Evolutionary conservation across 2,329 filamentous ascomycete species (phyloP).

Genomic region (Penicillium janthinellum): DNA sequence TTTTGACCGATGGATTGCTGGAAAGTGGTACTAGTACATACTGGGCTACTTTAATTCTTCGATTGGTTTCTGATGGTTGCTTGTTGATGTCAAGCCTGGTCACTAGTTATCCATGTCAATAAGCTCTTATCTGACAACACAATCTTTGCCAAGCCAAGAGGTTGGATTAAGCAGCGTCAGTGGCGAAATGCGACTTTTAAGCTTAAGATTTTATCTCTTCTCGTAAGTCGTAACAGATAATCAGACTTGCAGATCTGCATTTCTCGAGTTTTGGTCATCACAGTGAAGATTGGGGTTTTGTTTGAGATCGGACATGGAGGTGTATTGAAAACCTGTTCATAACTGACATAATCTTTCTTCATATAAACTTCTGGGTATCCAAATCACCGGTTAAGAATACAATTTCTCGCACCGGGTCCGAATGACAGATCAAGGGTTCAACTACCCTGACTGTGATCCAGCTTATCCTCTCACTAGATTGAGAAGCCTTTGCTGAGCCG

Average conservation of each 20-base stretch:
- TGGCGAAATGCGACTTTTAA: background rate
- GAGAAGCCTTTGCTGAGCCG: background rate
- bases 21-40: too few species aligned
- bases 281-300: background rate
- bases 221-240: background rate
- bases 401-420: background rate
- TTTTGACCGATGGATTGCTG: too few species aligned
- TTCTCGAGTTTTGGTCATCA: background rate
- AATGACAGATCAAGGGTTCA: background rate
- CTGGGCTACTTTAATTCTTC: background rate
- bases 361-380: conserved; percentile 24
- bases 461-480: background rate
- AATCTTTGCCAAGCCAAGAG: background rate
- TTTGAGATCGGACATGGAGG: background rate
- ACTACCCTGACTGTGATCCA: background rate
- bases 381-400: conserved; percentile 11
- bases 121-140: background rate
- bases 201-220: background rate
- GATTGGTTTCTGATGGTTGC: background rate
- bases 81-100: background rate
- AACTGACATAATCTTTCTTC: background rate
- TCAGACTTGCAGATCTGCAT: too few species aligned
- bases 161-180: background rate
- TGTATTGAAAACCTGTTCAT: background rate
- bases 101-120: background rate